Evolutionary conservation across 169 alveolate genomes (phyloP).

Genomic region (Plasmodium yoelii): DNA sequence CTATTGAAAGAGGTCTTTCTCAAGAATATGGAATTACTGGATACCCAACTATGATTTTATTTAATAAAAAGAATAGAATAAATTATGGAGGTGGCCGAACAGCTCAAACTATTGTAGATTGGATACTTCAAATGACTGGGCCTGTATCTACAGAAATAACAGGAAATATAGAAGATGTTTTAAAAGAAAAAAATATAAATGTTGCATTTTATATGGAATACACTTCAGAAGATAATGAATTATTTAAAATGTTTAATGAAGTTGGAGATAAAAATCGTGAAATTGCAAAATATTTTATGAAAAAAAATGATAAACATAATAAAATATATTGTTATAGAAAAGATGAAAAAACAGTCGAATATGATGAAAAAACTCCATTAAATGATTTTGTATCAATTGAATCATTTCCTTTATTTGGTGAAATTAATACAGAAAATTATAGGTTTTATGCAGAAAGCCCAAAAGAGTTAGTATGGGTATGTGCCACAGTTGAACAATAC

Average conservation of each 20-base stretch:
- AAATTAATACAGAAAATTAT: slow-evolving; percentile 84
- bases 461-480: slow-evolving; percentile 85
- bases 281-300: slow-evolving; percentile 79
- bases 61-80: slow-evolving; percentile 83
- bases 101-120: slow-evolving; percentile 80
- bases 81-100: slow-evolving; percentile 84
- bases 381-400: slow-evolving; percentile 79
- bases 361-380: slow-evolving; percentile 58
- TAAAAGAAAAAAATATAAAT: slow-evolving; percentile 32
- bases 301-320: slow-evolving; percentile 75
- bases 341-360: slow-evolving; percentile 72
- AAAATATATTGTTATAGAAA: slow-evolving; percentile 62
- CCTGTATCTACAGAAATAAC: slow-evolving; percentile 79
- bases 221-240: slow-evolving; percentile 68
- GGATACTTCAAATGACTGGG: slow-evolving; percentile 81
- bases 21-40: slow-evolving; percentile 91
- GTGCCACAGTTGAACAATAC: slow-evolving; percentile 83
- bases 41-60: slow-evolving; percentile 94
- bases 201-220: slow-evolving; percentile 77
- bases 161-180: slow-evolving; percentile 67
- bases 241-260: slow-evolving; percentile 77
- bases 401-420: slow-evolving; percentile 84
- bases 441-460: slow-evolving; percentile 82
- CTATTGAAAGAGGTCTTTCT: slow-evolving; percentile 85
- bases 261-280: slow-evolving; percentile 81